phyloP scores from a whole-genome alignment of 352 stramenopile species.

The Nothophytophthora sp. region DNA sequence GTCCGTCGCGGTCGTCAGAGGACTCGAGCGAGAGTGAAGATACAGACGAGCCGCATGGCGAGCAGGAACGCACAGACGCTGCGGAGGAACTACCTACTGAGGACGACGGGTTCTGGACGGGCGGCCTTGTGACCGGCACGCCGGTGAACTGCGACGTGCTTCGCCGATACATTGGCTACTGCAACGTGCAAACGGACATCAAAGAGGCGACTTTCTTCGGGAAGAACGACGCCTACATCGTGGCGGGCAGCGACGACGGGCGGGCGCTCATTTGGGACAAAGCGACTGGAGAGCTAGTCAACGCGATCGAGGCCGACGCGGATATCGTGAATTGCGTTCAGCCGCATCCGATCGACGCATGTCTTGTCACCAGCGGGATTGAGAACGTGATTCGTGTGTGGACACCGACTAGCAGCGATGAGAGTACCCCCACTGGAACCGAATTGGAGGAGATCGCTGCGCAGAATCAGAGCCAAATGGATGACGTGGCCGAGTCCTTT shows the following conservation, averaged over 20 bases:
- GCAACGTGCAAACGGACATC: slow-evolving; percentile 90
- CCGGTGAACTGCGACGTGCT: slow-evolving; percentile 66
- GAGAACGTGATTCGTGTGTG: slow-evolving; percentile 83
- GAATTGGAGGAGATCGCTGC: slow-evolving; percentile 55
- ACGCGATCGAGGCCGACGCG: slow-evolving; percentile 79
- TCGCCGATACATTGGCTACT: slow-evolving; percentile 83
- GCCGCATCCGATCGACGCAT: slow-evolving; percentile 73
- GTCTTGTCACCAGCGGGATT: slow-evolving; percentile 83
- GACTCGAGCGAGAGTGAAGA: slow-evolving; percentile 29
- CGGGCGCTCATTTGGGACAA: slow-evolving; percentile 88
- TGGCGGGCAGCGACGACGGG: slow-evolving; percentile 87
- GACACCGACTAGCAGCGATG: slow-evolving; percentile 51
- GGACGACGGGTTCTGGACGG: slow-evolving; percentile 60
- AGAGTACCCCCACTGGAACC: slow-evolving; percentile 39
- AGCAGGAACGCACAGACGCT: slow-evolving; percentile 4
- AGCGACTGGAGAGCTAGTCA: slow-evolving; percentile 73
- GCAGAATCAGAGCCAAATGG: slow-evolving; percentile 74
- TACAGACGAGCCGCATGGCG: slow-evolving; percentile 15
- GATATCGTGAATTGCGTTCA: slow-evolving; percentile 92
- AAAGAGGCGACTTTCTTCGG: slow-evolving; percentile 91
- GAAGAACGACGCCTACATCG: slow-evolving; percentile 83
- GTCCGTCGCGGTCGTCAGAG: slow-evolving; percentile 21
- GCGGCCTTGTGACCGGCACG: slow-evolving; percentile 31
- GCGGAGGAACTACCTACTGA: slow-evolving; percentile 25
- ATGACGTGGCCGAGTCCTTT: slow-evolving; percentile 45